Base-by-base conservation (phyloP, 2,329 filamentous ascomycete genomes). In the Hirsutella minnesotensis region DNA sequence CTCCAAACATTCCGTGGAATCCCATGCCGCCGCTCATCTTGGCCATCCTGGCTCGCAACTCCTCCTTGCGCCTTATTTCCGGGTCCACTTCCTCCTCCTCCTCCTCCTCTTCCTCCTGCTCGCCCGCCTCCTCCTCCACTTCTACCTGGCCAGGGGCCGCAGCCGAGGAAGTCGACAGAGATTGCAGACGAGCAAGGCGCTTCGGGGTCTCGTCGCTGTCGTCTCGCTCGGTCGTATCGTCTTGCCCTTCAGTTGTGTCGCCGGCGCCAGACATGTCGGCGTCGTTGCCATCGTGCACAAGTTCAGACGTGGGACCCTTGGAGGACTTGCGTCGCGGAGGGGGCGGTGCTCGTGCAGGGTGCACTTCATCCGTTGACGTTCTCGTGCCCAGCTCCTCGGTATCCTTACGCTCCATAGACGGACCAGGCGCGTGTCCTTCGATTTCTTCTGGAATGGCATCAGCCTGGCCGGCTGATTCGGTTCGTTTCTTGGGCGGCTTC, bases 11-110 rank as follows among this genome's bases (percentile, higher is more conserved):
- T 53, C 87, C 86, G 58, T 87, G 80, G 83, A 96, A 94, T 38
- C 87, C 87, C 86, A 95, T 95, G 19, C 90, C 90, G 43, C 90
- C 90, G 52, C 90, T 94, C 83, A 98, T 92, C 66, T 95, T 95
- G 38, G 92, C 92, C 87, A 98, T 98, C 53, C 92, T 80, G 47
- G 92, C 88, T 46, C 92, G 79, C 27, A 98, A 71, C 59, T 95
- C 90, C 64, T 95, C 81, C 58, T 83, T 85, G 41, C 89, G 82
- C 51, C 78, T 81, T 19, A 86, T 73, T 60, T 98, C 92, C 1
- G 88, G 87, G 55, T 96, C 89, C 41, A 94, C 70, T 15, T 94
- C 86, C 22, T 89, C 85, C 39, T 89, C 86, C 27, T 87, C 83
- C 18, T 84, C 83, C n/a, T 81, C 82, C 13, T 78, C 79, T 3